Evolutionary conservation across 1,139 yeast genomes (phyloP).

Genomic region (Kodamaea plutei): DNA sequence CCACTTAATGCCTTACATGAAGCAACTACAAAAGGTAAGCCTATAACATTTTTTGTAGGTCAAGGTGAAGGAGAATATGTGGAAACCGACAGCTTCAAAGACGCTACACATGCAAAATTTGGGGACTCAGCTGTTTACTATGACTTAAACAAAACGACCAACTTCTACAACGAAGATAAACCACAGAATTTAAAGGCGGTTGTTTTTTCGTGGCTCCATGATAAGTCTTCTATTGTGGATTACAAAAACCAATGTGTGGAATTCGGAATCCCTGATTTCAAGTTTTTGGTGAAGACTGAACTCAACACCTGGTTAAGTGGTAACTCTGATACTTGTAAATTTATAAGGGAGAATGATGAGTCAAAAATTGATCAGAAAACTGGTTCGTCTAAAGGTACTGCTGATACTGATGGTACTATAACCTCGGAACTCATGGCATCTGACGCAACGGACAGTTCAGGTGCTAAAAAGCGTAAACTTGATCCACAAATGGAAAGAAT

Average conservation of each 20-base stretch:
- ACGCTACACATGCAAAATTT: conserved; percentile 34
- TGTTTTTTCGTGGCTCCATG: conserved; percentile 76
- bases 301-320: conserved; percentile 79
- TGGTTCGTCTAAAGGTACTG: conserved; percentile 1
- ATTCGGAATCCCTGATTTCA: conserved; percentile 62
- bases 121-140: conserved; percentile 19
- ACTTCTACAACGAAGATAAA: conserved; percentile 51
- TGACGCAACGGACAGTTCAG: conserved; percentile 2
- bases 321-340: conserved; percentile 52
- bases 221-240: conserved; percentile 75
- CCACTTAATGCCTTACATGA: conserved; percentile 14
- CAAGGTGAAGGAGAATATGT: conserved; percentile 12
- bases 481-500: conserved; percentile 56
- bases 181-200: conserved; percentile 58
- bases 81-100: conserved; percentile 27
- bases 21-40: conserved; percentile 22
- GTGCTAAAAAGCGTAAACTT: conserved; percentile 24
- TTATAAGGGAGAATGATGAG: conserved; percentile 34
- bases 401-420: conserved; percentile 6
- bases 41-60: conserved; percentile 20
- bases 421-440: conserved; percentile 3
- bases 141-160: conserved; percentile 47
- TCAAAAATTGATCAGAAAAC: conserved; percentile 5
- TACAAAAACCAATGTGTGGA: conserved; percentile 73
- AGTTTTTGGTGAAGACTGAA: conserved; percentile 84